Evolutionary conservation across 257 asterid genomes (phyloP).

Genomic region (Penstemon eatonii): DNA sequence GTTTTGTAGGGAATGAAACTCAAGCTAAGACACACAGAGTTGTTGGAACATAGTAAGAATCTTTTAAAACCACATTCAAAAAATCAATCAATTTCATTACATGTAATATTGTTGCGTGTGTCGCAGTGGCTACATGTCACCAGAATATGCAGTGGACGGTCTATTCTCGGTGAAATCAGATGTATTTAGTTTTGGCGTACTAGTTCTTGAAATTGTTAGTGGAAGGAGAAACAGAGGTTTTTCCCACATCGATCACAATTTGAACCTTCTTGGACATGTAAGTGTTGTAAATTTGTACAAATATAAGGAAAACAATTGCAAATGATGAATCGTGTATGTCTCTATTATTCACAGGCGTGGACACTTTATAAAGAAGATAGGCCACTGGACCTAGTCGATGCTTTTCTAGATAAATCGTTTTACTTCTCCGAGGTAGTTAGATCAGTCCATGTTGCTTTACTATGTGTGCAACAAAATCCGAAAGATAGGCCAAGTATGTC

Average conservation of each 20-base stretch:
- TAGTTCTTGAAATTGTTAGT: constrained; percentile 35
- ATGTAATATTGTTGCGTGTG: neutral
- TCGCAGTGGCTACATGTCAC: constrained; percentile 45
- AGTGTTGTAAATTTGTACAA: neutral
- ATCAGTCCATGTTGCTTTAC: neutral
- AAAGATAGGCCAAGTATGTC: constrained; percentile 30
- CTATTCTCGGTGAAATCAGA: constrained; percentile 39
- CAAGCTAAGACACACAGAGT: constrained; percentile 48
- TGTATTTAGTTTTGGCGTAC: constrained; percentile 40
- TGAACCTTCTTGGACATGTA: constrained; percentile 50
- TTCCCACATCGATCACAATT: constrained; percentile 24
- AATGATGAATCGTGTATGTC: too few species aligned
- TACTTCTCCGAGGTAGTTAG: neutral
- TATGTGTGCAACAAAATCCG: constrained; percentile 14
- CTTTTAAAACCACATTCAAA: neutral
- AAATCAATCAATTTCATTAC: too few species aligned
- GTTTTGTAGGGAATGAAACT: constrained; percentile 45
- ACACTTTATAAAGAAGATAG: too few species aligned
- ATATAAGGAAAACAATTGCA: too few species aligned
- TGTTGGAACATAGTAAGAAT: constrained; percentile 57
- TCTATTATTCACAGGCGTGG: too few species aligned
- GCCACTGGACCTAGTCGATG: constrained; percentile 19
- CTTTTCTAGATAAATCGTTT: neutral
- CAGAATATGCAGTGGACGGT: constrained; percentile 41
- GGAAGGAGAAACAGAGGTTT: constrained; percentile 37